Evolutionary conservation across 805 yeast species (phyloP).

Genomic region (Wickerhamiella azymoides): DNA sequence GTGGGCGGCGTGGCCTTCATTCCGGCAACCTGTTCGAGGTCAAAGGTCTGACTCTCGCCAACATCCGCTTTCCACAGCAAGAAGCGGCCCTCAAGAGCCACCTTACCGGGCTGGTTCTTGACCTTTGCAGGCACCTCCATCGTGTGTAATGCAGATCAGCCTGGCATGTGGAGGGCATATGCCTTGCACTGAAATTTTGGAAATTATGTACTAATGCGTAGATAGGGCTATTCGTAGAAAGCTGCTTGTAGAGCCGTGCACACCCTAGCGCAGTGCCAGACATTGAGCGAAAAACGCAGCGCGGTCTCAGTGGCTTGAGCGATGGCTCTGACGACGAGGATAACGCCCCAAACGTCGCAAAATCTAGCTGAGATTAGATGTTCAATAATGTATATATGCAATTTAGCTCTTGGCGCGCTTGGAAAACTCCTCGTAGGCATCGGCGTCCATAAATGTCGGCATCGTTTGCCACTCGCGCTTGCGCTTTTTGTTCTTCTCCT

Average conservation of each 20-base stretch:
- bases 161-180: too few species aligned
- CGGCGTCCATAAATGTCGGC: constrained; percentile 21
- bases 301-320: constrained; percentile 10
- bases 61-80: constrained; percentile 13
- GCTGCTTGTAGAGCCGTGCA: too few species aligned
- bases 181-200: too few species aligned
- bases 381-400: not conserved
- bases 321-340: constrained; percentile 20
- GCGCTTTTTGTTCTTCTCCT: constrained; percentile 13
- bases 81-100: constrained; percentile 7
- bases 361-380: not conserved
- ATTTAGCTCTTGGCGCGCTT: constrained; percentile 4
- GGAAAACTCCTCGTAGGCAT: constrained; percentile 17
- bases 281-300: too few species aligned
- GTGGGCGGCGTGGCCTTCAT: constrained; percentile 27
- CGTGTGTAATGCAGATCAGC: not conserved
- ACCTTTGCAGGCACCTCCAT: constrained; percentile 12
- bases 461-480: constrained; percentile 18
- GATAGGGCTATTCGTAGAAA: too few species aligned
- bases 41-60: constrained; percentile 8
- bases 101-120: constrained; percentile 17
- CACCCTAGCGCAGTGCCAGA: too few species aligned
- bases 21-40: constrained; percentile 15
- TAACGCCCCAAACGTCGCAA: too few species aligned
- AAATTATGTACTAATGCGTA: too few species aligned